Evolutionary conservation across 768 basidiomycete species (phyloP).

Genomic region (Steccherinum ochraceum): DNA sequence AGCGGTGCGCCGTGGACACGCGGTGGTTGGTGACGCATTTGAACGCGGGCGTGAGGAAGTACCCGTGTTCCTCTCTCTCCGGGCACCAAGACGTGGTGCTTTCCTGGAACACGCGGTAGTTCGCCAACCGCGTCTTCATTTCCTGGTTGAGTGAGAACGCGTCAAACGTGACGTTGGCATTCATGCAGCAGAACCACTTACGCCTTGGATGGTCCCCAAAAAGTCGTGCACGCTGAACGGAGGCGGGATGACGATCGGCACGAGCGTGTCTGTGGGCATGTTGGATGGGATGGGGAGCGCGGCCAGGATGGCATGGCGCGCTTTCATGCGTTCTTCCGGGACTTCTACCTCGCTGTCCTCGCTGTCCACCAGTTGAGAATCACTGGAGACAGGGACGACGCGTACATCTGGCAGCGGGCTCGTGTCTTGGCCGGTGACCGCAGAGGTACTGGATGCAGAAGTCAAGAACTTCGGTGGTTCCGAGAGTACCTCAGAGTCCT

Average conservation of each 20-base stretch:
- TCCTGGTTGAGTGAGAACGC: not conserved
- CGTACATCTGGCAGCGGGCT: not conserved
- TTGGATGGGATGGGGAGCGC: constrained; percentile 57
- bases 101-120: constrained; percentile 63
- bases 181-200: constrained; percentile 30
- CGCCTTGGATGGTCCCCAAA: constrained; percentile 49
- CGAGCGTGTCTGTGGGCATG: constrained; percentile 59
- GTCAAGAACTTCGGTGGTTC: not conserved
- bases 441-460: not conserved
- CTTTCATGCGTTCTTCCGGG: constrained; percentile 40
- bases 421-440: not conserved
- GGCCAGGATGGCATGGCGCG: constrained; percentile 51
- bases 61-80: constrained; percentile 79
- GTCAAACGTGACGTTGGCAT: not conserved
- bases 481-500: not conserved
- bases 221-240: constrained; percentile 67
- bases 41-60: constrained; percentile 64
- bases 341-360: constrained; percentile 3
- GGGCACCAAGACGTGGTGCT: constrained; percentile 73
- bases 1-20: constrained; percentile 69
- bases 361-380: not conserved
- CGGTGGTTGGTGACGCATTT: constrained; percentile 79
- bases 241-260: constrained; percentile 61
- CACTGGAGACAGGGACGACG: not conserved
- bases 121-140: constrained; percentile 30